Evolutionary conservation across 805 yeast genomes (phyloP), one percentile per base, ranked within the genome.

Genomic region (Suhomyces kilbournensis): DNA sequence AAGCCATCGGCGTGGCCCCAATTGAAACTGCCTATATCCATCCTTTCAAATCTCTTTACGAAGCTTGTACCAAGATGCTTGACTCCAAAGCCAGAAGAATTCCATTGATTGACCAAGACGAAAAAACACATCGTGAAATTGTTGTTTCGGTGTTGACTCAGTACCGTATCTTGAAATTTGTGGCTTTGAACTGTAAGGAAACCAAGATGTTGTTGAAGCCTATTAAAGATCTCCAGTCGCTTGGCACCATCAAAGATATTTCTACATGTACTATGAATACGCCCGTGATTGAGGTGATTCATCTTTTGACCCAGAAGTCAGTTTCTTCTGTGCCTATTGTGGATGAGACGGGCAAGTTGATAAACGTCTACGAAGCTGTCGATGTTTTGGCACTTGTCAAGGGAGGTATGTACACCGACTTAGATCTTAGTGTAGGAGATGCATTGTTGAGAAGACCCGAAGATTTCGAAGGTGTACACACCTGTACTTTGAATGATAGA

Each of bases 401-500:
- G 69, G 97, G 97, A 39, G 97, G 97, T 4, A 85, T 91, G 65
- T 91, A 93, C 64, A 87, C 91, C 35, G 98, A 94, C 69, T 75
- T 93, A 55, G 87, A 91, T 39, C 75, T 94, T 59, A 86, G 93
- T 53, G 97, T 94, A 3, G 99, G 99, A 3, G 97, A 94, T 69
- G 98, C 98, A 0, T 75, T 94, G 49, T 83, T 94, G 84, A 84
- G 96, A 70, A 78, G 97, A 65, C 85, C 96, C 3, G 97, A 92
- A 60, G 97, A 94, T 66, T 94, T 93, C 62, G 98, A 94, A 70
- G 99, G 99, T 53, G 98, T 94, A 12, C 90, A 91, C 70, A 94
- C 98, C 0, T 94, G 99, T 71, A 90, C 97, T 0, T 78, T 84
- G 58, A 80, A 84, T 59, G 99, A 94, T 67, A 80, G 92, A 56